These are phyloP conservation scores for Xylaria sp. DNA, from an alignment of 2,329 filamentous ascomycete species.

Conservation along the genomic window DNA sequence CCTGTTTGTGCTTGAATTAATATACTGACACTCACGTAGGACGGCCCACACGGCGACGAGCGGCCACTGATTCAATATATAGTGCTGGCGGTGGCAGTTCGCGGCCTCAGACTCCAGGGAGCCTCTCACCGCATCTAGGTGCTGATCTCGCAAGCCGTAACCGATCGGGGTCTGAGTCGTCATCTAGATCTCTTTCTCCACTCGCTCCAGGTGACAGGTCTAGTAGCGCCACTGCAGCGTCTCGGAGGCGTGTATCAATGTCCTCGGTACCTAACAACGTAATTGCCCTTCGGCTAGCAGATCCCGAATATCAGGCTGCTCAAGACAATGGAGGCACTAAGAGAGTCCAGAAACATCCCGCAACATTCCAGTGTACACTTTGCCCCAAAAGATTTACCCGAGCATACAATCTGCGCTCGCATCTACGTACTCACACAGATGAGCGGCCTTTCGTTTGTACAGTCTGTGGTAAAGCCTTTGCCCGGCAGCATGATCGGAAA, in stretches of 20 bases:
- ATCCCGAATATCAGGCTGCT: slow-evolving; percentile 79
- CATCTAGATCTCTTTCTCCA: slow-evolving; percentile 57
- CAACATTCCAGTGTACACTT: slow-evolving; percentile 91
- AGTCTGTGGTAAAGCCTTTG: slow-evolving; percentile 96
- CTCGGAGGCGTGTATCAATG: slow-evolving; percentile 65
- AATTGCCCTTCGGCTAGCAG: slow-evolving; percentile 87
- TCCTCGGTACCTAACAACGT: slow-evolving; percentile 66
- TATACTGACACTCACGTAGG: slow-evolving; percentile 45
- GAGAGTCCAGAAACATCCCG: slow-evolving; percentile 95
- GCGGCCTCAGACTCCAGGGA: slow-evolving; percentile 48
- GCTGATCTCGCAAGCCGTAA: slow-evolving; percentile 49
- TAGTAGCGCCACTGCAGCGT: slow-evolving; percentile 51
- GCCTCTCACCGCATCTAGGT: slow-evolving; percentile 58
- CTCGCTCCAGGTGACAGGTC: slow-evolving; percentile 64
- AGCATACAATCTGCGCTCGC: slow-evolving; percentile 94
- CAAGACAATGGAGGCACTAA: slow-evolving; percentile 68
- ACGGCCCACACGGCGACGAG: slow-evolving; percentile 57
- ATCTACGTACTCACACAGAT: slow-evolving; percentile 94
- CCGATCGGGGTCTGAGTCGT: slow-evolving; percentile 51
- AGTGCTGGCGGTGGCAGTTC: slow-evolving; percentile 49
- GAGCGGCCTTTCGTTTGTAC: slow-evolving; percentile 97
- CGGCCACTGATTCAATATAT: slow-evolving; percentile 66
- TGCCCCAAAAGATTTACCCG: slow-evolving; percentile 96
- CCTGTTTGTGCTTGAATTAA: slow-evolving; percentile 4
- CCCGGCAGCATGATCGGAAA: slow-evolving; percentile 95